Percentiles rank a stretch among this genome's conserved stretches.
Conservation (phyloP, 1,139 yeast species). For the Pichia terricola region DNA sequence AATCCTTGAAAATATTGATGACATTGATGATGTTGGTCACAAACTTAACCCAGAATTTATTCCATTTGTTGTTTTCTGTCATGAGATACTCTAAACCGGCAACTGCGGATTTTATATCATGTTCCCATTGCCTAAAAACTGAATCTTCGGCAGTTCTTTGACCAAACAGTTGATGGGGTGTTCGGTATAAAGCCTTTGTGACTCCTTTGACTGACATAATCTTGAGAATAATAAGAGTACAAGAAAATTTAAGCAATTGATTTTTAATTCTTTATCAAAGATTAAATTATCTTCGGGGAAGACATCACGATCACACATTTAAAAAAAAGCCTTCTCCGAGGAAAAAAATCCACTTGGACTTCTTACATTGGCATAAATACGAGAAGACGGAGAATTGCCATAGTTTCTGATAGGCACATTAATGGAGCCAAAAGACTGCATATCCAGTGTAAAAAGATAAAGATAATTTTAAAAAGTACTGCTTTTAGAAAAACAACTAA, state of each 20-base stretch:
- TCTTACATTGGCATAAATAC: no score
- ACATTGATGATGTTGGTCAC: slow-evolving; percentile 30
- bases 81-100: slow-evolving; percentile 36
- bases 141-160: slow-evolving; percentile 32
- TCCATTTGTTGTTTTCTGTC: slow-evolving; percentile 30
- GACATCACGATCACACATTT: no score
- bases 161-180: slow-evolving; percentile 27
- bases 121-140: slow-evolving; percentile 33
- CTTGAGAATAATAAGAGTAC: neutral
- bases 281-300: no score
- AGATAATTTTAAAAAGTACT: no score
- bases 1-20: slow-evolving; percentile 28
- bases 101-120: slow-evolving; percentile 33
- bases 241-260: no score
- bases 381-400: no score
- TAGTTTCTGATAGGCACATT: no score
- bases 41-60: slow-evolving; percentile 30
- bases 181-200: slow-evolving; percentile 24
- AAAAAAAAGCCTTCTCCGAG: neutral
- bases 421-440: no score
- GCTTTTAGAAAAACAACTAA: no score
- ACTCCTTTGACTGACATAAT: slow-evolving; percentile 28
- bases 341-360: no score
- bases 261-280: no score
- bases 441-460: no score